These are phyloP conservation scores for Dissophora ornata DNA, from an alignment of 192 early-diverging fungal genomes.

Conservation along the genomic window DNA sequence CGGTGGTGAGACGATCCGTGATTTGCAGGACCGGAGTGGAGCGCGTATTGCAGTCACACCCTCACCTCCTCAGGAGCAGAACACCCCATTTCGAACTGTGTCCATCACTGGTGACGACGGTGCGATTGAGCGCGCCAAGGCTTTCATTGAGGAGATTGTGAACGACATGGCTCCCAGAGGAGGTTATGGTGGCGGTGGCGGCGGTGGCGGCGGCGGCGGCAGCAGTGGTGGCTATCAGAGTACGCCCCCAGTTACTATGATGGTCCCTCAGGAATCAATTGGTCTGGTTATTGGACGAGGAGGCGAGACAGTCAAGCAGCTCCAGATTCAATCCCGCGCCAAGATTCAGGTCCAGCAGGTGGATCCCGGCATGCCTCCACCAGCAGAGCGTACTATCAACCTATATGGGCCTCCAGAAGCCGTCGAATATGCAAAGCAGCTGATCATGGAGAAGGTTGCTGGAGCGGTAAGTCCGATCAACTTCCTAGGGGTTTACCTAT, in stretches of 20 bases:
- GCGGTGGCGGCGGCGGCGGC: conserved; percentile 22
- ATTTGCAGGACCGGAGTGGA: conserved; percentile 73
- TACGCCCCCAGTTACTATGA: conserved; percentile 62
- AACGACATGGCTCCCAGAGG: conserved; percentile 44
- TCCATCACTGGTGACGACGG: conserved; percentile 77
- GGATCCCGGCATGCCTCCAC: conserved; percentile 42
- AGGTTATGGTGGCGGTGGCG: conserved; percentile 19
- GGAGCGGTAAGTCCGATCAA: conserved; percentile 51
- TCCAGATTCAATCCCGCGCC: conserved; percentile 71
- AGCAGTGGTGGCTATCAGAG: conserved; percentile 51
- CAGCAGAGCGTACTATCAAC: conserved; percentile 60
- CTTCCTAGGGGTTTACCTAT: background rate
- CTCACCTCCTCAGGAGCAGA: conserved; percentile 52
- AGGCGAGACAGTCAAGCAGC: conserved; percentile 68
- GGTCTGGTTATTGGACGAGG: conserved; percentile 67
- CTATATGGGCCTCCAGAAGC: conserved; percentile 59
- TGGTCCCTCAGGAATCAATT: conserved; percentile 69
- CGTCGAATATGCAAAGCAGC: conserved; percentile 60
- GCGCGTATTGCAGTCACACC: conserved; percentile 78
- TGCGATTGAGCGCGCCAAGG: conserved; percentile 75
- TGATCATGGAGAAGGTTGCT: conserved; percentile 63
- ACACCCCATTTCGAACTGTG: conserved; percentile 63
- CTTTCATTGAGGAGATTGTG: conserved; percentile 83
- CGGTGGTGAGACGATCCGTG: conserved; percentile 81
- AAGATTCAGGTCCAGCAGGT: conserved; percentile 69